Evolutionary conservation across 257 asterid genomes (phyloP).

Genomic region (Solanum chmielewskii): DNA sequence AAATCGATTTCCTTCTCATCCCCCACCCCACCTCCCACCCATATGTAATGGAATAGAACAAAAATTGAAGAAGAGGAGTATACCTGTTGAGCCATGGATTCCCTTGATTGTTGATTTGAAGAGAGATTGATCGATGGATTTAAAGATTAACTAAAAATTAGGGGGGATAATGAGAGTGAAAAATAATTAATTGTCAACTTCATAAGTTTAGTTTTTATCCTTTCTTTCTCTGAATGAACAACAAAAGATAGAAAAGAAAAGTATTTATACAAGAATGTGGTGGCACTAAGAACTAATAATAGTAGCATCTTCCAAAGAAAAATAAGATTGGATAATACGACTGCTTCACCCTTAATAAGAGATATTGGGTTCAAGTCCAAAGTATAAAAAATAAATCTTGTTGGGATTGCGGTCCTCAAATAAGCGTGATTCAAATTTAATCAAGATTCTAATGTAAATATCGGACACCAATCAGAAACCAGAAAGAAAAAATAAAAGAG

Average conservation of each 20-base stretch:
- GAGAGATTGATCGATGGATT: background rate
- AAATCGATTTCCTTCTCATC: background rate
- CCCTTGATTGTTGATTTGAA: background rate
- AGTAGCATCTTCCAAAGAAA: background rate
- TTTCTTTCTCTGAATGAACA: background rate
- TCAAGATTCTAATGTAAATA: too few species aligned
- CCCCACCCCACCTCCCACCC: too few species aligned
- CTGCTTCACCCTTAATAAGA: background rate
- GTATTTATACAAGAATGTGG: background rate
- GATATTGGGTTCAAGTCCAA: rapidly evolving
- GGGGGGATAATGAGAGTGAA: background rate
- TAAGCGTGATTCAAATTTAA: rapidly evolving
- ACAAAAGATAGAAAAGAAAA: background rate
- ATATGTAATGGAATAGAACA: background rate
- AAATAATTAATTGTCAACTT: background rate
- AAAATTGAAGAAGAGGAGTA: background rate
- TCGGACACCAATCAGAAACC: too few species aligned
- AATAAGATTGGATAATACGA: background rate
- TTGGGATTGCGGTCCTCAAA: too few species aligned
- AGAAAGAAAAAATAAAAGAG: too few species aligned
- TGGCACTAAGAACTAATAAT: background rate
- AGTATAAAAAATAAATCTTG: too few species aligned
- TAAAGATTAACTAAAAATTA: background rate
- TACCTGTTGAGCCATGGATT: slow-evolving; percentile 39
- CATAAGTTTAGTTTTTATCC: background rate